Conservation (phyloP, 139 green algal species). For the Nannochloris sp. region DNA sequence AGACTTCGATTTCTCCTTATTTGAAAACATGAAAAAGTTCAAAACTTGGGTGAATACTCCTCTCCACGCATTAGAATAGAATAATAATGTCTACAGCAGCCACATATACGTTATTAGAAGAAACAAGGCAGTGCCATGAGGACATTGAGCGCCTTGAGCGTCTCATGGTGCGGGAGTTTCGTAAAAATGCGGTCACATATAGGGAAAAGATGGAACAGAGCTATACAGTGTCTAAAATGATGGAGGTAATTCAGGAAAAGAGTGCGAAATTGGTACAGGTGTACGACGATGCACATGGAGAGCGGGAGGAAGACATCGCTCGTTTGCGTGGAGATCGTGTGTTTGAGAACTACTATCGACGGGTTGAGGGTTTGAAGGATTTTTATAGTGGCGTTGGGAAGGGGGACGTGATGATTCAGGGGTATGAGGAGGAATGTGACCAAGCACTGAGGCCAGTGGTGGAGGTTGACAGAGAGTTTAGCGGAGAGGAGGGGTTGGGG, state of each 20-base stretch:
- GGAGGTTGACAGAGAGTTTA: constrained; percentile 57
- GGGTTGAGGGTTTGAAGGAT: constrained; percentile 80
- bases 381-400: constrained; percentile 65
- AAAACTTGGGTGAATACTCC: too few relatives aligned
- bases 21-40: too few relatives aligned
- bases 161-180: constrained; percentile 75
- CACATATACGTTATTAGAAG: constrained; percentile 82
- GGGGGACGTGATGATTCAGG: constrained; percentile 3
- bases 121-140: constrained; percentile 82
- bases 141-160: constrained; percentile 86
- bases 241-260: constrained; percentile 71
- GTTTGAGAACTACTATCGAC: constrained; percentile 77
- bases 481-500: constrained; percentile 78
- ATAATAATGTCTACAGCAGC: constrained; percentile 33
- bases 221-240: constrained; percentile 66
- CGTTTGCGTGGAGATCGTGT: constrained; percentile 52
- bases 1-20: too few relatives aligned
- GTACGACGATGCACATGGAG: constrained; percentile 81
- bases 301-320: constrained; percentile 83
- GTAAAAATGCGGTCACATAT: constrained; percentile 64
- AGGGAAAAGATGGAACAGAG: constrained; percentile 62
- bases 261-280: constrained; percentile 73
- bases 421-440: constrained; percentile 47
- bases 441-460: constrained; percentile 38
- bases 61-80: too few relatives aligned